phyloP scores from a whole-genome alignment of 2,329 filamentous ascomycete genomes.

The Fusarium penzigii region DNA sequence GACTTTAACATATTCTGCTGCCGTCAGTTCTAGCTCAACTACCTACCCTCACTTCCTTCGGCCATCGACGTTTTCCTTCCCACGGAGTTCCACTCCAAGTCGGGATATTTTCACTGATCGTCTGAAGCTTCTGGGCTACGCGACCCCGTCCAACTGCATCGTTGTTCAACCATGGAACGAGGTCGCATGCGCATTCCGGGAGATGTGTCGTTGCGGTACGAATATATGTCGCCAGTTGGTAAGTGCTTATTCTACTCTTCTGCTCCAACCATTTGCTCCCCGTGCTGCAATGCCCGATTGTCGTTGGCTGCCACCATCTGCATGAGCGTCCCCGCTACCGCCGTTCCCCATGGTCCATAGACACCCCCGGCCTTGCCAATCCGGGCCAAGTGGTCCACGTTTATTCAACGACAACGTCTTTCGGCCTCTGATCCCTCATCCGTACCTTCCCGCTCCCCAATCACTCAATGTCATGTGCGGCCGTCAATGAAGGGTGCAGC shows the following conservation, averaged over 20 bases:
- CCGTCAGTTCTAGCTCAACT: too few species aligned
- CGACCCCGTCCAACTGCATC: constrained; percentile 21
- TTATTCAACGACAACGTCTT: not conserved
- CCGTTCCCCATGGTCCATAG: constrained; percentile 25
- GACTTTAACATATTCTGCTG: too few species aligned
- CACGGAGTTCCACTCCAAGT: too few species aligned
- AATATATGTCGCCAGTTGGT: constrained; percentile 58
- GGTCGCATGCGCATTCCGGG: constrained; percentile 47
- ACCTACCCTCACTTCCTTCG: too few species aligned
- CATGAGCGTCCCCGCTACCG: constrained; percentile 25
- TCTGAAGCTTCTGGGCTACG: constrained; percentile 14
- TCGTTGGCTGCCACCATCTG: constrained; percentile 45
- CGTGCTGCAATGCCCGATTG: constrained; percentile 45
- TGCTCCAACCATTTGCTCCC: constrained; percentile 45
- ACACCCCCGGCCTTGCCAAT: constrained; percentile 23
- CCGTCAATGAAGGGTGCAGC: not conserved
- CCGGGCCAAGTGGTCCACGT: constrained; percentile 23
- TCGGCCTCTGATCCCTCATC: not conserved
- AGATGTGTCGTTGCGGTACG: constrained; percentile 43
- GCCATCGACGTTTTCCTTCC: too few species aligned
- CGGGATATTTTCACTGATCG: not conserved
- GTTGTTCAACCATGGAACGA: constrained; percentile 38
- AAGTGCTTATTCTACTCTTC: constrained; percentile 40
- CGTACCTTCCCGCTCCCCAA: not conserved
- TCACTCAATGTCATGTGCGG: not conserved